Evolutionary conservation across 2,329 filamentous ascomycete genomes (phyloP).

Genomic region (Aspergillus felis): DNA sequence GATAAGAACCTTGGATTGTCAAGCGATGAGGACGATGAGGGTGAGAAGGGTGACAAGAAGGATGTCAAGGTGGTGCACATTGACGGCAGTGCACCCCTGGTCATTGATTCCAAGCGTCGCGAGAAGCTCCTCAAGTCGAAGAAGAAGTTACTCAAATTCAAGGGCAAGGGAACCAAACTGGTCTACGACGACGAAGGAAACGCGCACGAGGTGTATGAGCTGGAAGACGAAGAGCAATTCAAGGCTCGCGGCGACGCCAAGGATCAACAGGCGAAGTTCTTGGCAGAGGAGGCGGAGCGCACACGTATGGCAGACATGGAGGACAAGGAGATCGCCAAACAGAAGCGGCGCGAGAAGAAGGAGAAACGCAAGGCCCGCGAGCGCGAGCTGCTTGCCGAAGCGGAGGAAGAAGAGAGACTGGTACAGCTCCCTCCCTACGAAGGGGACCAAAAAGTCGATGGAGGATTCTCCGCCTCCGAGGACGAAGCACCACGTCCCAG

Average conservation of each 20-base stretch:
- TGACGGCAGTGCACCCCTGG: conserved; percentile 62
- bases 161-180: conserved; percentile 78
- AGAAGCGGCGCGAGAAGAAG: conserved; percentile 58
- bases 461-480: conserved; percentile 20
- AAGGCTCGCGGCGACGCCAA: conserved; percentile 68
- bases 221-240: conserved; percentile 83
- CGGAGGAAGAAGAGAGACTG: conserved; percentile 25
- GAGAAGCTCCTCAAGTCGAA: conserved; percentile 95
- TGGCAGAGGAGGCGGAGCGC: conserved; percentile 68
- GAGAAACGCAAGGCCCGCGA: conserved; percentile 42
- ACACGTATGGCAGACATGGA: conserved; percentile 72
- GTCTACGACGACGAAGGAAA: conserved; percentile 91
- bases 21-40: conserved; percentile 32
- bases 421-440: conserved; percentile 32
- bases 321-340: conserved; percentile 76
- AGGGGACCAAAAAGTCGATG: conserved; percentile 13
- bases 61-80: conserved; percentile 47
- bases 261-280: conserved; percentile 70
- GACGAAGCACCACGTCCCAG: conserved; percentile 25
- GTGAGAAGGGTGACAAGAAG: conserved; percentile 32
- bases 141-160: conserved; percentile 88
- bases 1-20: conserved; percentile 50
- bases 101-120: conserved; percentile 90
- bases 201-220: conserved; percentile 79
- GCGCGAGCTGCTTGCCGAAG: conserved; percentile 32